Conservation (phyloP, 2,329 filamentous ascomycete species). For the Penicillium sp. region DNA sequence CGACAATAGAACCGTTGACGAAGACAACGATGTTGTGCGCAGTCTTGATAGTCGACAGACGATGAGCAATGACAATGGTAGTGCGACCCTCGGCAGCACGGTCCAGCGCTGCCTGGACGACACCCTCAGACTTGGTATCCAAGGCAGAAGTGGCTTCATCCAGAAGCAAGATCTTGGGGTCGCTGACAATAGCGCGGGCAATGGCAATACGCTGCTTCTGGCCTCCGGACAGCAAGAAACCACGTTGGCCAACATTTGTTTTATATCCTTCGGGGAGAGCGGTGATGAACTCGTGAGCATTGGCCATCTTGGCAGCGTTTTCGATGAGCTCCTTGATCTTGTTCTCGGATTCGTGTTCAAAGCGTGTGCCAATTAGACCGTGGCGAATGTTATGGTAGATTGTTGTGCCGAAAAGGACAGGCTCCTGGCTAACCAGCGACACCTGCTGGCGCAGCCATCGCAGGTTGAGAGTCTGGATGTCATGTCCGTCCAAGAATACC, state of each 20-base stretch:
- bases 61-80: constrained; percentile 93
- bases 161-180: constrained; percentile 86
- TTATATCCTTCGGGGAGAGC: constrained; percentile 82
- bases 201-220: constrained; percentile 98
- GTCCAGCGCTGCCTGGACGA: constrained; percentile 89
- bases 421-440: constrained; percentile 88
- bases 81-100: constrained; percentile 80
- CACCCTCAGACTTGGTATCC: constrained; percentile 90
- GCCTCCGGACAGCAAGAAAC: constrained; percentile 86
- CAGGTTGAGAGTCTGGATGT: constrained; percentile 77
- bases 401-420: constrained; percentile 81
- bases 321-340: constrained; percentile 67
- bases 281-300: constrained; percentile 88
- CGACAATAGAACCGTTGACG: constrained; percentile 76
- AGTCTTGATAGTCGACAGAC: constrained; percentile 87
- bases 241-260: constrained; percentile 91
- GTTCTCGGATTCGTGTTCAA: constrained; percentile 65
- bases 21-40: constrained; percentile 97
- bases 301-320: constrained; percentile 81
- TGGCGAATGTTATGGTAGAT: constrained; percentile 89
- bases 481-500: constrained; percentile 76
- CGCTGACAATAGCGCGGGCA: constrained; percentile 81
- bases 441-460: constrained; percentile 91
- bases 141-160: constrained; percentile 93
- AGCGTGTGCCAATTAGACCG: constrained; percentile 78